A percentile compares a stretch with the other conserved stretches of the same genome.
These are phyloP conservation scores for Pestalotiopsis sp. DNA, from an alignment of 2,329 filamentous ascomycete species.

Conservation along the genomic window DNA sequence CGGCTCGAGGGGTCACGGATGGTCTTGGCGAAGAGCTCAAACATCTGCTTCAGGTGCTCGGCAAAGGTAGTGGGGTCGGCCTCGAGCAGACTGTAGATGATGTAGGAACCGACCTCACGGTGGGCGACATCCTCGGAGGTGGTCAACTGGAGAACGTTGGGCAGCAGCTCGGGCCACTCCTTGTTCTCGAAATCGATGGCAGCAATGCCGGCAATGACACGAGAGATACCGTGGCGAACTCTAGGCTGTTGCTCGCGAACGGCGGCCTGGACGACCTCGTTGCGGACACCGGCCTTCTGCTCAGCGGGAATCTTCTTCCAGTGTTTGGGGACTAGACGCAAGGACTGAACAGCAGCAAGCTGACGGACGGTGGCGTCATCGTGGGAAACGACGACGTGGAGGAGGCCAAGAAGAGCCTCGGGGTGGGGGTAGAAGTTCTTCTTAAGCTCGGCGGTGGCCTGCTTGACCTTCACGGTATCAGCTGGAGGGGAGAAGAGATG, in stretches of 20 bases:
- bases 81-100: slow-evolving; percentile 90
- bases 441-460: slow-evolving; percentile 85
- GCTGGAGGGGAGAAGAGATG: slow-evolving; percentile 54
- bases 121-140: slow-evolving; percentile 75
- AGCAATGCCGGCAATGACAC: slow-evolving; percentile 85
- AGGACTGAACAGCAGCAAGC: slow-evolving; percentile 87
- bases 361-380: slow-evolving; percentile 75
- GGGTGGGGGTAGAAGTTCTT: slow-evolving; percentile 91
- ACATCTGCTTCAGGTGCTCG: slow-evolving; percentile 78
- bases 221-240: slow-evolving; percentile 83
- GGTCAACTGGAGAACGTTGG: slow-evolving; percentile 77
- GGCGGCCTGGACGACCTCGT: slow-evolving; percentile 81
- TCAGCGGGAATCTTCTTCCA: slow-evolving; percentile 75
- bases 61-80: slow-evolving; percentile 82
- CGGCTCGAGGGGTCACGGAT: slow-evolving; percentile 89
- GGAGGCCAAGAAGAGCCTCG: slow-evolving; percentile 79
- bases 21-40: slow-evolving; percentile 81
- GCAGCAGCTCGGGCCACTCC: slow-evolving; percentile 81
- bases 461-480: slow-evolving; percentile 86
- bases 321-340: slow-evolving; percentile 81
- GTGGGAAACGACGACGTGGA: slow-evolving; percentile 86
- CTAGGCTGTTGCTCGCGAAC: slow-evolving; percentile 77
- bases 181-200: slow-evolving; percentile 84
- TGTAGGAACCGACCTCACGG: slow-evolving; percentile 89
- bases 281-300: slow-evolving; percentile 80